A percentile compares a stretch with the other conserved stretches of the same genome.
These are phyloP conservation scores for Mycena polygramma DNA, from an alignment of 768 basidiomycete species.

Conservation along the genomic window DNA sequence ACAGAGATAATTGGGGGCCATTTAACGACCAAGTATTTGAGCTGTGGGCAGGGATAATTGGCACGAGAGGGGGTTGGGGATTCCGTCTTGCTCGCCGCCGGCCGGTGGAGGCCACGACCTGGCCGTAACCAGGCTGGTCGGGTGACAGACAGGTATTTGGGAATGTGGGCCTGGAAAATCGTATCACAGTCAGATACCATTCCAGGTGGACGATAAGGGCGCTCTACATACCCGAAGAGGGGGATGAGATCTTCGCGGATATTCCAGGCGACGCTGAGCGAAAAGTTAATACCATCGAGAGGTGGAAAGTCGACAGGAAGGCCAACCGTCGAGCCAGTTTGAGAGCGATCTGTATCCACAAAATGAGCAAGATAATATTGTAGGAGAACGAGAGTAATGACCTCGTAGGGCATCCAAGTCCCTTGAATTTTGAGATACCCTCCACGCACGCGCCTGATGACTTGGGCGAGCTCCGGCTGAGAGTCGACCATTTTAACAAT, in stretches of 20 bases:
- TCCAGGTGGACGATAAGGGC: slow-evolving; percentile 4
- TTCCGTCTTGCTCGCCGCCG: slow-evolving; percentile 72
- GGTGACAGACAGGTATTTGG: slow-evolving; percentile 87
- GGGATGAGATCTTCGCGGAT: slow-evolving; percentile 90
- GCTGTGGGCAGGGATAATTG: slow-evolving; percentile 31
- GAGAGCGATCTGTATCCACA: slow-evolving; percentile 74
- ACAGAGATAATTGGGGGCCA: slow-evolving; percentile 4
- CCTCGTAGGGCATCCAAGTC: slow-evolving; percentile 95
- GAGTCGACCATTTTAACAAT: slow-evolving; percentile 95
- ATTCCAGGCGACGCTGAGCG: slow-evolving; percentile 85
- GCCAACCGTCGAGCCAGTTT: slow-evolving; percentile 83
- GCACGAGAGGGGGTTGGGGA: slow-evolving; percentile 53
- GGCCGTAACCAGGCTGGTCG: slow-evolving; percentile 89
- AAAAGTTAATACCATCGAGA: slow-evolving; percentile 29
- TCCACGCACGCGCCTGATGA: slow-evolving; percentile 87
- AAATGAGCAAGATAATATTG: slow-evolving; percentile 27
- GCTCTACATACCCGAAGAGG: slow-evolving; percentile 79
- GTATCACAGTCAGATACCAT: slow-evolving; percentile 31
- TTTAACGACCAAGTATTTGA: not conserved
- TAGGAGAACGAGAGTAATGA: slow-evolving; percentile 46
- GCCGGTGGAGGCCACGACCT: slow-evolving; percentile 76
- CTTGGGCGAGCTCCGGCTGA: slow-evolving; percentile 86
- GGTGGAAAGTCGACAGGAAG: slow-evolving; percentile 20
- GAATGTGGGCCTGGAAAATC: slow-evolving; percentile 76
- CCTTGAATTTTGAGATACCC: slow-evolving; percentile 94